Evolutionary conservation across 2,329 filamentous ascomycete species (phyloP).

Genomic region (Alternaria sp.): DNA sequence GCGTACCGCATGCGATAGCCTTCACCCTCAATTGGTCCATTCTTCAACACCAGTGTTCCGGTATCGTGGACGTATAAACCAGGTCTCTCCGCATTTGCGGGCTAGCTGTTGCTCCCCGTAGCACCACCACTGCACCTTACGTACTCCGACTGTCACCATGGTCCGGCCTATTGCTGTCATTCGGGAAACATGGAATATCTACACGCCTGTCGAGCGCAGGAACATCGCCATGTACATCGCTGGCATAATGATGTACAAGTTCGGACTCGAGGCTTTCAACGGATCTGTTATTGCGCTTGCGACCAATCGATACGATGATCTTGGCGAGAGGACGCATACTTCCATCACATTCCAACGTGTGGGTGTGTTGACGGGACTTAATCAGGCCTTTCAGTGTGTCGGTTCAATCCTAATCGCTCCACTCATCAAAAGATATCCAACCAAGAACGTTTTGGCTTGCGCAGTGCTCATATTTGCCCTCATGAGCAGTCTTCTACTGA

Average conservation of each 20-base stretch:
- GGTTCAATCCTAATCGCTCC: conserved; percentile 62
- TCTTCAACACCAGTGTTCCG: conserved; percentile 20
- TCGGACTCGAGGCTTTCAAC: conserved; percentile 62
- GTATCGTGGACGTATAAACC: conserved; percentile 32
- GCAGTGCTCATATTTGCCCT: conserved; percentile 58
- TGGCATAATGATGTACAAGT: conserved; percentile 63
- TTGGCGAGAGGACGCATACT: conserved; percentile 44
- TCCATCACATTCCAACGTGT: conserved; percentile 58
- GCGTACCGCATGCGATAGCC: conserved; percentile 30
- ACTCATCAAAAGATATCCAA: conserved; percentile 59
- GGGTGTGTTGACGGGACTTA: conserved; percentile 58
- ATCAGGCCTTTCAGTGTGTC: conserved; percentile 61
- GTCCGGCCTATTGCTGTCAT: conserved; percentile 33
- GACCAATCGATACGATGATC: conserved; percentile 61
- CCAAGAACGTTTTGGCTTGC: conserved; percentile 56
- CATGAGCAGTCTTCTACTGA: conserved; percentile 58
- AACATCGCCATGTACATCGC: conserved; percentile 53
- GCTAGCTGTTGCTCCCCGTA: conserved; percentile 23
- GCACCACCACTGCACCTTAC: conserved; percentile 24
- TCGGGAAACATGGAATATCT: conserved; percentile 44
- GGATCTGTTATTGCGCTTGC: conserved; percentile 60
- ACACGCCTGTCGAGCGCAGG: conserved; percentile 54
- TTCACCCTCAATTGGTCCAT: conserved; percentile 26
- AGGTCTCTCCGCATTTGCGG: conserved; percentile 30
- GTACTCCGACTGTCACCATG: conserved; percentile 24